Evolutionary conservation across 2,329 filamentous ascomycete genomes (phyloP).

Genomic region (Aspergillus sp.): DNA sequence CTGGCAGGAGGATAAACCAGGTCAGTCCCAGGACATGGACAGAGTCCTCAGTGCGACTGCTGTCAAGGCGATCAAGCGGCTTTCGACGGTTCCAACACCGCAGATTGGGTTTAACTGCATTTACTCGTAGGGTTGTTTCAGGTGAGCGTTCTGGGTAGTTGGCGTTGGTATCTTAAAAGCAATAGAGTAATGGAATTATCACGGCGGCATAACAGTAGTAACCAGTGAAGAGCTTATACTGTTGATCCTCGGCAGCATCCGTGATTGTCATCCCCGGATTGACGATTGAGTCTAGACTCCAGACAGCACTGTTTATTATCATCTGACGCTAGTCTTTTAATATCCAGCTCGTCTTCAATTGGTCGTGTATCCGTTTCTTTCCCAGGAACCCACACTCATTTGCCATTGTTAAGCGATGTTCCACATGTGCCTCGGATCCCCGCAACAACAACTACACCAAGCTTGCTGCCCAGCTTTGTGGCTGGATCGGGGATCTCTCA

Average conservation of each 20-base stretch:
- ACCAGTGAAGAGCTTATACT: background rate
- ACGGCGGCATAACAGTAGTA: background rate
- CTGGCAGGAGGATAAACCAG: background rate
- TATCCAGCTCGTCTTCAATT: too few species aligned
- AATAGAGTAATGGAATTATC: too few species aligned
- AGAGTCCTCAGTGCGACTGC: background rate
- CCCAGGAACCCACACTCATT: background rate
- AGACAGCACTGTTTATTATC: too few species aligned
- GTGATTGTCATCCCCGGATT: constrained; percentile 3
- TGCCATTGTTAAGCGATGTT: background rate
- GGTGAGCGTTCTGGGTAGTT: background rate
- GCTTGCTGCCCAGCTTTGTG: background rate
- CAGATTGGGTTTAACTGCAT: constrained; percentile 5
- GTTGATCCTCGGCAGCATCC: background rate
- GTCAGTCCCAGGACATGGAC: background rate
- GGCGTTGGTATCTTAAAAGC: background rate
- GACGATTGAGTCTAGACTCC: too few species aligned
- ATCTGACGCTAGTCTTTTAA: too few species aligned
- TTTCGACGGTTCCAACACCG: constrained; percentile 4
- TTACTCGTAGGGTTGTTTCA: background rate
- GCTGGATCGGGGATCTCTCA: background rate
- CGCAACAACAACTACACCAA: background rate
- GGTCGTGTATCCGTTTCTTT: too few species aligned
- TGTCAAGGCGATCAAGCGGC: constrained; percentile 1
- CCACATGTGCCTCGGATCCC: background rate